Evolutionary conservation across 2,329 filamentous ascomycete genomes (phyloP), one percentile per base, ranked within the genome.

Genomic region (Ramularia endophylla): DNA sequence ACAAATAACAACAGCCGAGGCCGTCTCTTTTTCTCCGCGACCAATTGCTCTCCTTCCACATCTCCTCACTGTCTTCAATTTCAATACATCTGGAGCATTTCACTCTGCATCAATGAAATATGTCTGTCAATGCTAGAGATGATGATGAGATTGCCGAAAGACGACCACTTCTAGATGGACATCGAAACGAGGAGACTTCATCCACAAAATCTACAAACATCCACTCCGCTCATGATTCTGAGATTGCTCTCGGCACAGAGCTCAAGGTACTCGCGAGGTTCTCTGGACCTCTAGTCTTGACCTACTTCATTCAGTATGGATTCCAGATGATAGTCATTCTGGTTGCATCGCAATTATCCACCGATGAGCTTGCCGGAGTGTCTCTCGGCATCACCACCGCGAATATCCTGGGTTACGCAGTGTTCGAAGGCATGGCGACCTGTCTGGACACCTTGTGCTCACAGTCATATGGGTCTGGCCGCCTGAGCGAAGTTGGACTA

Each of bases 231-330:
- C 6, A 22, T 34, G 32, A 15, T n/a, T 18, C 17, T 11, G 38
- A 44, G 5, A 77, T 49, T 15, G 45, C 43, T 5, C 19, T 49
- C 25, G 27, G 18, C 28, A 34, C 30, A 8, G 50, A 64, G 40
- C 46, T 43, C 4, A 40, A 22, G 1, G 45, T 66, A 29, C 46
- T 67, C 20, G 49, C 63, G 27, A 62, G 59, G 44, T 72, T 72
- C 51, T 72, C 71, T 0, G 43, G 69, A 2, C 73, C 74, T 5
- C 60, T 77, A 15, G 68, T 73, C 37, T 59, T 69, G n/a, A 77
- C 73, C 1, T 77, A 75, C 46, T 55, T 77, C 1, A 62, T 77
- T 4, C 72, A 77, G 47, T 77, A 76, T 50, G 72, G 66, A 6
- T 74, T 72, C 49, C 72, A 62, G 39, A 59, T 75, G 25, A 68